These are phyloP conservation scores for Pleurotus cornucopiae DNA, from an alignment of 768 basidiomycete genomes.

Conservation along the genomic window DNA sequence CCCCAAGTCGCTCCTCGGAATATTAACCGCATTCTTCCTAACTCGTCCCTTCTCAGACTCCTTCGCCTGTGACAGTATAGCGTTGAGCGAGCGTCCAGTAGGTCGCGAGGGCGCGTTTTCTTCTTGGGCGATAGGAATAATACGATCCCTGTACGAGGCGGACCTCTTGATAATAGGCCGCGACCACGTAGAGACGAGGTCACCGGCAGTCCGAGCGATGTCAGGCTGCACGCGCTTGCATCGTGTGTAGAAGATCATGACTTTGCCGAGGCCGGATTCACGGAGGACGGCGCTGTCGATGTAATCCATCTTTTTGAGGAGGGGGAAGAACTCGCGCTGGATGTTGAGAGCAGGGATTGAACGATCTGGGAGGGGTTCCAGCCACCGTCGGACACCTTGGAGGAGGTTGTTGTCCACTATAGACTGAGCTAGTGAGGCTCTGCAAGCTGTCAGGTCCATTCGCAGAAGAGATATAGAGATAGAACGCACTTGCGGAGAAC, in stretches of 20 bases:
- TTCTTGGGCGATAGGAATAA: slow-evolving; percentile 55
- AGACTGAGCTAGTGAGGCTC: slow-evolving; percentile 81
- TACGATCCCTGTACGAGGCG: slow-evolving; percentile 73
- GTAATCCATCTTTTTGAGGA: slow-evolving; percentile 84
- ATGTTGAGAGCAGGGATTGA: slow-evolving; percentile 95
- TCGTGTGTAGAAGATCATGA: slow-evolving; percentile 94
- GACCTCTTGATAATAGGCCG: slow-evolving; percentile 89
- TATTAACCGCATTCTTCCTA: slow-evolving; percentile 77
- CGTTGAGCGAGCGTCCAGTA: slow-evolving; percentile 50
- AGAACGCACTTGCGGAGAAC: slow-evolving; percentile 84
- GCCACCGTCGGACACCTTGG: slow-evolving; percentile 84
- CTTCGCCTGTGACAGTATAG: slow-evolving; percentile 64
- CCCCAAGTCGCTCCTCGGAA: slow-evolving; percentile 72
- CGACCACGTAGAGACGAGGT: slow-evolving; percentile 84
- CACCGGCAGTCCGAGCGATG: slow-evolving; percentile 76
- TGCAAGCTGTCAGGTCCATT: slow-evolving; percentile 24
- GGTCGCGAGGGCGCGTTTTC: slow-evolving; percentile 28
- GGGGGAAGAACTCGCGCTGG: slow-evolving; percentile 85
- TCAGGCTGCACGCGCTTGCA: slow-evolving; percentile 84
- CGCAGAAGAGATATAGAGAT: slow-evolving; percentile 6
- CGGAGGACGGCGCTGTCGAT: slow-evolving; percentile 90
- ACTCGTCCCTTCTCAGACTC: slow-evolving; percentile 66
- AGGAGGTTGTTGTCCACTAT: slow-evolving; percentile 95
- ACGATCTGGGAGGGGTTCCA: slow-evolving; percentile 90
- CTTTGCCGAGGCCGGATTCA: slow-evolving; percentile 83